Percentiles rank a stretch among this genome's conserved stretches.
Conservation (phyloP, 73 alveolate genomes). For the Tetrahymena thermophila region DNA sequence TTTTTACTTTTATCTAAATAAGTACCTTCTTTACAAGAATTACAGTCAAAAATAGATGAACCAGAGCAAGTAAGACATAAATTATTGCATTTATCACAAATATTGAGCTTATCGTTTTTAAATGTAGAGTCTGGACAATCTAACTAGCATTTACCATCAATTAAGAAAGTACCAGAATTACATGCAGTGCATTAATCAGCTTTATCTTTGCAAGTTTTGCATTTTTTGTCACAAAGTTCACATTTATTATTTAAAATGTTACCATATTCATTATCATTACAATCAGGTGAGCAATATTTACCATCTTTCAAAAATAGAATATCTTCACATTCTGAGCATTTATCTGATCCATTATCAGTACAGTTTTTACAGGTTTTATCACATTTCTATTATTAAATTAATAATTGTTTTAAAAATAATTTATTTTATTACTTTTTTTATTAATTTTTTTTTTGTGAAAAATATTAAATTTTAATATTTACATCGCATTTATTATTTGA, state of each 20-base stretch:
- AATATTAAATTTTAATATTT: not conserved
- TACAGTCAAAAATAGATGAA: constrained; percentile 8
- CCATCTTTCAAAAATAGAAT: not conserved
- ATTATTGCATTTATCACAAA: constrained; percentile 8
- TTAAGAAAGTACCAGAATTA: not conserved
- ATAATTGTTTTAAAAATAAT: too few species aligned
- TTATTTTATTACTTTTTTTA: too few species aligned
- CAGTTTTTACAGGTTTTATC: not conserved
- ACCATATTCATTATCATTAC: not conserved
- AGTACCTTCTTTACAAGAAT: not conserved
- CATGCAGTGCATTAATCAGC: constrained; percentile 16
- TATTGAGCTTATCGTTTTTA: not conserved
- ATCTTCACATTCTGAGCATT: not conserved
- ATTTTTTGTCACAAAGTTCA: not conserved
- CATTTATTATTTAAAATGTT: not conserved
- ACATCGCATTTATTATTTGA: not conserved
- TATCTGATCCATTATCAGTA: not conserved
- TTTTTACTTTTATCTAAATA: not conserved
- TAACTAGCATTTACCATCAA: not conserved
- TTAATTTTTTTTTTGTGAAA: too few species aligned
- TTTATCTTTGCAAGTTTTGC: constrained; percentile 10
- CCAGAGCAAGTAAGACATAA: constrained; percentile 25
- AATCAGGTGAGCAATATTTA: not conserved
- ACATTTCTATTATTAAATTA: not conserved
- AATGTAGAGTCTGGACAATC: constrained; percentile 8